Conservation (phyloP, 1,139 yeast genomes). For the Arxiozyma telluris region DNA sequence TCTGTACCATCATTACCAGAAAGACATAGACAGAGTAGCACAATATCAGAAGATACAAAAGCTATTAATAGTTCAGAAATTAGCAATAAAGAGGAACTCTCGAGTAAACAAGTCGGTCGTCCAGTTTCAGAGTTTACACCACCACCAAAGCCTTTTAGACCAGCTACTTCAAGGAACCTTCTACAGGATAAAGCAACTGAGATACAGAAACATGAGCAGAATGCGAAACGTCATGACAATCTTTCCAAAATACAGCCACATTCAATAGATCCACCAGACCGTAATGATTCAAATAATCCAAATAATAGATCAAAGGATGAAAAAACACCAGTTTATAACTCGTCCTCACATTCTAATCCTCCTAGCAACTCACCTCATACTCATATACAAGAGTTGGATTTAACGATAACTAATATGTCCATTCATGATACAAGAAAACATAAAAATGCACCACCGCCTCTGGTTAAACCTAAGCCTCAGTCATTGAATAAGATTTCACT, state of each 20-base stretch:
- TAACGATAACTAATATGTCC: background rate
- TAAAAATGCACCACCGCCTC: constrained; percentile 1
- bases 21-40: background rate
- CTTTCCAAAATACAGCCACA: background rate
- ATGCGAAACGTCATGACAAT: background rate
- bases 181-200: background rate
- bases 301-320: background rate
- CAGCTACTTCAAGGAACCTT: background rate
- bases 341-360: background rate
- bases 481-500: background rate
- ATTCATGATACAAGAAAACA: background rate
- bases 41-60: background rate
- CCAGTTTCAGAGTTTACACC: constrained; percentile 12
- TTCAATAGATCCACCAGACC: background rate
- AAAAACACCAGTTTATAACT: background rate
- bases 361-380: background rate
- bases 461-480: constrained; percentile 9
- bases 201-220: too few relatives aligned
- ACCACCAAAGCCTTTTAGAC: constrained; percentile 17
- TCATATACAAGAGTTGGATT: background rate
- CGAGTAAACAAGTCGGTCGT: background rate
- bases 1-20: background rate
- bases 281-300: background rate
- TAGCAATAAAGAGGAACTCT: background rate
- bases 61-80: background rate